Conservation (phyloP, 805 yeast species). For the Zygosaccharomyces siamensis region DNA sequence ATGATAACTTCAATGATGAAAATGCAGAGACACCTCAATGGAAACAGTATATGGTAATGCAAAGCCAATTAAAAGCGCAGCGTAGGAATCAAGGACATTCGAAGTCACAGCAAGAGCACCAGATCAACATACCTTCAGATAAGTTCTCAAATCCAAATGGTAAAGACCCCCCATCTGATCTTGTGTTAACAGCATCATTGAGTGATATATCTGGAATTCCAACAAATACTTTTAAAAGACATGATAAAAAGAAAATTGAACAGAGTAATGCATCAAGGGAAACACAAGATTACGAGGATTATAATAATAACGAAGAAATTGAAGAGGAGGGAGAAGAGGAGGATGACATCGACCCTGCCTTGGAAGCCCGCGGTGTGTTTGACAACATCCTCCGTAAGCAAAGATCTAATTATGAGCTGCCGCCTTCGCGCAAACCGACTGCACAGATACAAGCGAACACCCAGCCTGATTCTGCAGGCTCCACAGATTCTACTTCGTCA, state of each 20-base stretch:
- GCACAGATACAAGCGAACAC: background rate
- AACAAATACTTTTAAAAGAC: conserved; percentile 26
- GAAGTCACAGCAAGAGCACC: background rate
- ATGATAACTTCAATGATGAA: conserved; percentile 4
- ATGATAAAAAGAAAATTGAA: conserved; percentile 10
- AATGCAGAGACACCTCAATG: conserved; percentile 25
- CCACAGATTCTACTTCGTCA: conserved; percentile 8
- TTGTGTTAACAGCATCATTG: conserved; percentile 26
- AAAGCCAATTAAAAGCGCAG: conserved; percentile 1
- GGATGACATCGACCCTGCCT: conserved; percentile 28
- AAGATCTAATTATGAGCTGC: conserved; percentile 18
- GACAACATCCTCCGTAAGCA: conserved; percentile 26
- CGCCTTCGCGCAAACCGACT: conserved; percentile 1
- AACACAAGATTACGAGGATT: conserved; percentile 2
- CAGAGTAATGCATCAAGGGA: background rate
- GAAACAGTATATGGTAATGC: conserved; percentile 20
- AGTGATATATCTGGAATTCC: conserved; percentile 30
- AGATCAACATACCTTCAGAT: background rate
- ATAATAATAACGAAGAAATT: background rate
- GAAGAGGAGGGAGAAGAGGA: conserved; percentile 8
- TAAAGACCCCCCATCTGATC: conserved; percentile 17
- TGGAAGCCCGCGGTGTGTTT: conserved; percentile 29
- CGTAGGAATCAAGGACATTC: background rate
- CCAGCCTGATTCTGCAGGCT: background rate
- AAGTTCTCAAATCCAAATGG: background rate